phyloP scores from a whole-genome alignment of 2,329 filamentous ascomycete genomes.

The Aspergillus sclerotialis region DNA sequence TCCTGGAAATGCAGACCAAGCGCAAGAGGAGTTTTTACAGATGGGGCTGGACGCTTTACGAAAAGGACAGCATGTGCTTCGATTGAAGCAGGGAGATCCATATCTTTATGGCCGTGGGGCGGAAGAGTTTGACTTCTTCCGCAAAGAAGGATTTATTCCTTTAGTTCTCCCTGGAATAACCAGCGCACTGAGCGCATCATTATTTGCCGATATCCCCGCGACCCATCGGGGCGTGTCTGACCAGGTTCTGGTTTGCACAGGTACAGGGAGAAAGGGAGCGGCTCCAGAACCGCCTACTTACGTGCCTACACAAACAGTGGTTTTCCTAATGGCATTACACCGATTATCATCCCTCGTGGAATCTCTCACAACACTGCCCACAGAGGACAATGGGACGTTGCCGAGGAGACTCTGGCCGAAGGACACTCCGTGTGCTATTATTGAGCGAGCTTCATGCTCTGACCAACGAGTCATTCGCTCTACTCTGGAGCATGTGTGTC shows the following conservation, averaged over 20 bases:
- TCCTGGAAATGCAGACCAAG: slow-evolving; percentile 89
- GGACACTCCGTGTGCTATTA: slow-evolving; percentile 79
- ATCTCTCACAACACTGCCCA: slow-evolving; percentile 50
- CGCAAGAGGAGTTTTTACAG: slow-evolving; percentile 80
- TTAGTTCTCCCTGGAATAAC: slow-evolving; percentile 85
- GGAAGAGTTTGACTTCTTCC: slow-evolving; percentile 85
- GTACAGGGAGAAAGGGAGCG: slow-evolving; percentile 84
- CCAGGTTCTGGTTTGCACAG: slow-evolving; percentile 92
- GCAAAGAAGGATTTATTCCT: slow-evolving; percentile 59
- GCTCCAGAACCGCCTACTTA: slow-evolving; percentile 75
- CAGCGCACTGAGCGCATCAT: slow-evolving; percentile 73
- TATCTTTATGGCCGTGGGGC: slow-evolving; percentile 94
- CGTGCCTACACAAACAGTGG: slow-evolving; percentile 69
- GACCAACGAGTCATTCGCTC: slow-evolving; percentile 91
- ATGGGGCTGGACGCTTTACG: slow-evolving; percentile 64
- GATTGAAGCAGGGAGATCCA: slow-evolving; percentile 93
- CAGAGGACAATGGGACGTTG: slow-evolving; percentile 19
- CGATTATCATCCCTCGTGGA: slow-evolving; percentile 66
- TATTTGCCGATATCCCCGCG: slow-evolving; percentile 80
- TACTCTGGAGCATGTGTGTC: slow-evolving; percentile 69
- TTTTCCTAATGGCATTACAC: slow-evolving; percentile 94
- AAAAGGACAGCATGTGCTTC: slow-evolving; percentile 70
- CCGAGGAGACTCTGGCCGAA: slow-evolving; percentile 54
- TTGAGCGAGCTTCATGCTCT: slow-evolving; percentile 87
- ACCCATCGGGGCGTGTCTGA: slow-evolving; percentile 88